A percentile compares a stretch with the other conserved stretches of the same genome.
Evolutionary conservation across 108 stramenopile species (phyloP).

Genomic region (Skeletonema grethae): DNA sequence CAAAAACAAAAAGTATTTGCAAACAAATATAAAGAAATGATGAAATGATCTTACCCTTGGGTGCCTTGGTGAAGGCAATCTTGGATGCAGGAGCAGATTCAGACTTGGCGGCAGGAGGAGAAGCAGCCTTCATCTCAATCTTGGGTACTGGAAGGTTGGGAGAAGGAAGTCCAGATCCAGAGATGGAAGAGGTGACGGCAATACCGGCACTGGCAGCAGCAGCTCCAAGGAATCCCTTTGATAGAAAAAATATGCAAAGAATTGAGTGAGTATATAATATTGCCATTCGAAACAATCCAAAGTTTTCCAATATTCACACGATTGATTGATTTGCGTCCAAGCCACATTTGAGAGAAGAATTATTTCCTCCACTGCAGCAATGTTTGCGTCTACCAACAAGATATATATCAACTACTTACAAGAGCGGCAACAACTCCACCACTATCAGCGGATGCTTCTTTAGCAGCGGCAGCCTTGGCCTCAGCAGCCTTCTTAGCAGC

Average conservation of each 20-base stretch:
- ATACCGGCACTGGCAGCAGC: constrained; percentile 63
- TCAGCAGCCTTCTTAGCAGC: constrained; percentile 52
- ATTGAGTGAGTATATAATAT: not conserved
- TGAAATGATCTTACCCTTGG: constrained; percentile 51
- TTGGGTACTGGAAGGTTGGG: constrained; percentile 29
- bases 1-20: not conserved
- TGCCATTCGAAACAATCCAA: not conserved
- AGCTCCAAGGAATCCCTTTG: constrained; percentile 73
- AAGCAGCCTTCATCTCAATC: constrained; percentile 14
- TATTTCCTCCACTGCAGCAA: not conserved
- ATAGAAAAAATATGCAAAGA: constrained; percentile 8
- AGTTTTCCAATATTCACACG: not conserved
- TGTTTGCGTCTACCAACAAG: not conserved
- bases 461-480: constrained; percentile 17
- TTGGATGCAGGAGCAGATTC: constrained; percentile 22
- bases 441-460: constrained; percentile 64
- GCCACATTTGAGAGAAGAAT: not conserved
- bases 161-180: constrained; percentile 35
- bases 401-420: constrained; percentile 47
- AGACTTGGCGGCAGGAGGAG: constrained; percentile 44
- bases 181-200: constrained; percentile 58
- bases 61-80: constrained; percentile 38
- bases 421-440: constrained; percentile 64
- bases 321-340: not conserved
- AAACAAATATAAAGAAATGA: constrained; percentile 42